Conservation (phyloP, 164 flowering plant genomes). For the Kalanchoe fedtschenkoi region DNA sequence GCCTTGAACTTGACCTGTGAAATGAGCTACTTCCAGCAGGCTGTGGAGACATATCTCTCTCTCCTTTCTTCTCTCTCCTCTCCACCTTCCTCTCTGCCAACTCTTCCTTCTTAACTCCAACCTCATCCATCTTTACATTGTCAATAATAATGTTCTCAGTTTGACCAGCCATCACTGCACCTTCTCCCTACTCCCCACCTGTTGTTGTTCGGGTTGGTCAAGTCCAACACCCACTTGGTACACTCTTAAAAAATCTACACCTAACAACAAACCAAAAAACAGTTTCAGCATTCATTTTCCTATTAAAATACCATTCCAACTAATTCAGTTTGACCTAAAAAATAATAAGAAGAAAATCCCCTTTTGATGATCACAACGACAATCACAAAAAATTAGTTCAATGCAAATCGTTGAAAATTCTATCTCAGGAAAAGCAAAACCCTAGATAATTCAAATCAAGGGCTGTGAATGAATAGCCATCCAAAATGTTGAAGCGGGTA, state of each 20-base stretch:
- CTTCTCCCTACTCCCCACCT: background rate
- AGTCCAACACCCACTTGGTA: too few relatives aligned
- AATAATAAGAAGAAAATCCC: too few relatives aligned
- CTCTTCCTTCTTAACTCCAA: constrained; percentile 6
- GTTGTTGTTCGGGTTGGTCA: background rate
- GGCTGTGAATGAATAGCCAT: too few relatives aligned
- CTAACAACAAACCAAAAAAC: background rate
- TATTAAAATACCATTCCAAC: too few relatives aligned
- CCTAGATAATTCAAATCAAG: too few relatives aligned
- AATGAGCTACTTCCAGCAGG: constrained; percentile 29
- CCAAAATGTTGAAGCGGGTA: too few relatives aligned
- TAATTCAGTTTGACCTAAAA: too few relatives aligned
- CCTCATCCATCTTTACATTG: constrained; percentile 7
- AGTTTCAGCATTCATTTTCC: too few relatives aligned
- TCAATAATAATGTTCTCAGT: constrained; percentile 17
- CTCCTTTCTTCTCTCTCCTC: constrained; percentile 13
- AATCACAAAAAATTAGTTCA: too few relatives aligned
- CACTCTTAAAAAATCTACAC: background rate
- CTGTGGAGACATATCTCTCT: constrained; percentile 46
- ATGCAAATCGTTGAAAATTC: too few relatives aligned
- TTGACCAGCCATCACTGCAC: constrained; percentile 24
- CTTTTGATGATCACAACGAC: too few relatives aligned
- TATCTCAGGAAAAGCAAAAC: too few relatives aligned
- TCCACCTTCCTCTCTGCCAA: constrained; percentile 11
- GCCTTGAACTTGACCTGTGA: constrained; percentile 68